Conservation (phyloP, 2,329 filamentous ascomycete genomes). For the Xylariaceae sp. region DNA sequence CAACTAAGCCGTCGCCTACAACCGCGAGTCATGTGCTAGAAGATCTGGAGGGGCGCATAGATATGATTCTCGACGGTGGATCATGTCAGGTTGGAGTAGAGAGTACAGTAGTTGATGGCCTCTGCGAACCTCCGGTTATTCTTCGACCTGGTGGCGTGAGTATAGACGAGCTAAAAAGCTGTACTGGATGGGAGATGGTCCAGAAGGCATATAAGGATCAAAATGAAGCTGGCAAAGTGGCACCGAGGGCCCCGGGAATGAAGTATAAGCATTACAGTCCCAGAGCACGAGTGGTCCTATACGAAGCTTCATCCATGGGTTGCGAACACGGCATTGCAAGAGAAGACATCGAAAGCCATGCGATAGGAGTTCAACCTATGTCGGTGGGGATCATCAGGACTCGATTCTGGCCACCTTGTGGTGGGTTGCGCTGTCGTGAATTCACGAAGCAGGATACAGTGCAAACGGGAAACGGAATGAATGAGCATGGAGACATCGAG, state of each 20-base stretch:
- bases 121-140: slow-evolving; percentile 75
- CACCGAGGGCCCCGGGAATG: slow-evolving; percentile 89
- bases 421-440: slow-evolving; percentile 32
- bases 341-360: slow-evolving; percentile 28
- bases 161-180: slow-evolving; percentile 70
- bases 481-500: slow-evolving; percentile 21
- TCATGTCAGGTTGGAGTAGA: slow-evolving; percentile 86
- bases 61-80: slow-evolving; percentile 85
- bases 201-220: slow-evolving; percentile 75
- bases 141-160: slow-evolving; percentile 84
- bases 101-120: slow-evolving; percentile 91
- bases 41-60: slow-evolving; percentile 77
- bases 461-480: slow-evolving; percentile 14
- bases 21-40: slow-evolving; percentile 84
- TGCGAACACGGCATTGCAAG: slow-evolving; percentile 32
- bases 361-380: slow-evolving; percentile 11
- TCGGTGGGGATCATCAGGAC: slow-evolving; percentile 54
- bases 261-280: slow-evolving; percentile 99
- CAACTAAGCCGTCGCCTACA: slow-evolving; percentile 88
- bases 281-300: slow-evolving; percentile 78
- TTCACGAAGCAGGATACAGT: slow-evolving; percentile 26
- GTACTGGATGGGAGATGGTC: slow-evolving; percentile 77
- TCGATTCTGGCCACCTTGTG: slow-evolving; percentile 44
- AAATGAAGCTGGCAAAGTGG: slow-evolving; percentile 58
- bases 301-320: slow-evolving; percentile 51